These are phyloP conservation scores for maize (Zea mays) DNA, from an alignment of 176 grass and related monocot species.

Conservation along the genomic window DNA sequence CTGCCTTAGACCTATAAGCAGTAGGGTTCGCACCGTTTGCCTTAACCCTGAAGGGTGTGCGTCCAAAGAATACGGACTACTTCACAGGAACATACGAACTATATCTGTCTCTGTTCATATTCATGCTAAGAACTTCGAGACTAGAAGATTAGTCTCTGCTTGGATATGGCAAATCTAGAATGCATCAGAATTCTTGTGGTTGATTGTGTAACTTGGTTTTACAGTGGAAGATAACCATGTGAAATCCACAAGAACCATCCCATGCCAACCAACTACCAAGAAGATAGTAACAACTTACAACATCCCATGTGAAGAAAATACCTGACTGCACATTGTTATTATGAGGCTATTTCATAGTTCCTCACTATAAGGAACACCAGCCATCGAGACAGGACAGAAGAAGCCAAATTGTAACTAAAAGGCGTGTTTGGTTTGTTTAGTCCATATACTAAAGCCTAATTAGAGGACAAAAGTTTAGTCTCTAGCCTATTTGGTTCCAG, in stretches of 20 bases:
- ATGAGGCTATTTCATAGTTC: conserved; percentile 66
- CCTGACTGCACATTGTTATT: conserved; percentile 63
- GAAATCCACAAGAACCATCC: not conserved
- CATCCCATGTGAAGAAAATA: conserved; percentile 24
- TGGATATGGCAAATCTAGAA: not conserved
- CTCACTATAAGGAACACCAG: conserved; percentile 64
- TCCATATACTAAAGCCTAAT: no score
- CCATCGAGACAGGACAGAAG: conserved; percentile 35
- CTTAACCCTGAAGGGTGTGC: conserved; percentile 8
- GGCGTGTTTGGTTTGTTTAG: no score
- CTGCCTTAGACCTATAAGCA: not conserved
- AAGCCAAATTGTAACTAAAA: not conserved
- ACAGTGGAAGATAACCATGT: not conserved
- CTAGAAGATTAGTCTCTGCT: not conserved
- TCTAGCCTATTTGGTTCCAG: no score
- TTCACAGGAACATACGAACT: not conserved
- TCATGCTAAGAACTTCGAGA: conserved; percentile 2
- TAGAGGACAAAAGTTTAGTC: no score
- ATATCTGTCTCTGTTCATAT: not conserved
- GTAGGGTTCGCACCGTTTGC: conserved; percentile 13
- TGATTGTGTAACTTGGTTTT: not conserved
- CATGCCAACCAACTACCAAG: not conserved
- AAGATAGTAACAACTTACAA: not conserved
- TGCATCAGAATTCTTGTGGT: not conserved
- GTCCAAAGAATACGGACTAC: conserved; percentile 17